phyloP scores from a whole-genome alignment of 2,329 filamentous ascomycete species.

The Aureobasidium sp. region DNA sequence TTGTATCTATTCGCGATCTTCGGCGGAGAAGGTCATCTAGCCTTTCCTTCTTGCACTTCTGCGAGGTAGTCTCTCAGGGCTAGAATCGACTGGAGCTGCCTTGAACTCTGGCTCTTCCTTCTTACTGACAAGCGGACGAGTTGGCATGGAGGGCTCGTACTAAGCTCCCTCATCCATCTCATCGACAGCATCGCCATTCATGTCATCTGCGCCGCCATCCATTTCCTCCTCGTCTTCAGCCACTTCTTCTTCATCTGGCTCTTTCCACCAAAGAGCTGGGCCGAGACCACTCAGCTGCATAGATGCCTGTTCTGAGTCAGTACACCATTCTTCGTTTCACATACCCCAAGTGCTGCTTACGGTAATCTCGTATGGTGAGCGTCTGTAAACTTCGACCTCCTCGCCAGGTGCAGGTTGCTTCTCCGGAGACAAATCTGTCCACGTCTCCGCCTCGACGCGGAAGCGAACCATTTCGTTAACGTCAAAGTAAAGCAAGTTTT shows the following conservation, averaged over 20 bases:
- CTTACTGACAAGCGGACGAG: not conserved
- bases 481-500: constrained; percentile 71
- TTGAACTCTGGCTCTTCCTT: not conserved
- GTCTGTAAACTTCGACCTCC: constrained; percentile 56
- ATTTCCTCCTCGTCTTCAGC: constrained; percentile 9
- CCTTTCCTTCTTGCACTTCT: not conserved
- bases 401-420: constrained; percentile 60
- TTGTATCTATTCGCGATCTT: not conserved
- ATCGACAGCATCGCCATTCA: constrained; percentile 8
- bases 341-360: constrained; percentile 24
- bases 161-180: constrained; percentile 8
- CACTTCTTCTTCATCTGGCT: constrained; percentile 20
- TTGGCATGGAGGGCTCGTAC: not conserved
- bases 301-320: constrained; percentile 29
- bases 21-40: not conserved
- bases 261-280: constrained; percentile 39
- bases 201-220: not conserved
- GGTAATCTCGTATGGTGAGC: constrained; percentile 63
- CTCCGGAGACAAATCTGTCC: constrained; percentile 84
- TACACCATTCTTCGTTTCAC: not conserved
- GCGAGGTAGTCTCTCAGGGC: not conserved
- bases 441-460: constrained; percentile 77
- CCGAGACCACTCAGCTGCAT: constrained; percentile 44
- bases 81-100: not conserved
- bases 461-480: constrained; percentile 83